Conservation (phyloP, 2,329 filamentous ascomycete species). For the Colletotrichum magnum region DNA sequence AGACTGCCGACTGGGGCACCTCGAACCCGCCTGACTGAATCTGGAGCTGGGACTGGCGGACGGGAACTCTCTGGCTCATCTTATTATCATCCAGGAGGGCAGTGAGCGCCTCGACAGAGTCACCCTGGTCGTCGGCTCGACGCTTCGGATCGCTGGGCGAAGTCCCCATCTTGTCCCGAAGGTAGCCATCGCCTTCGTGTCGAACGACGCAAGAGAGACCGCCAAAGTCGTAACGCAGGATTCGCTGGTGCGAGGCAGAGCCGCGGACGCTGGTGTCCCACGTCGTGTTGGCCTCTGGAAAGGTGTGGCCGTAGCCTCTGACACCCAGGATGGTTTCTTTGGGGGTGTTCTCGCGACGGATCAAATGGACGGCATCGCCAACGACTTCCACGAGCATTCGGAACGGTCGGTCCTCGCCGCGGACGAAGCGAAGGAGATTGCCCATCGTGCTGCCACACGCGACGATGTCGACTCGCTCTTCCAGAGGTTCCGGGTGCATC, state of each 20-base stretch:
- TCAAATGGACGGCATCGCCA: conserved; percentile 71
- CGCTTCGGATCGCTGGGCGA: neutral
- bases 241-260: conserved; percentile 73
- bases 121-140: neutral
- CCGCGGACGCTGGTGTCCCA: conserved; percentile 69
- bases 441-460: conserved; percentile 74
- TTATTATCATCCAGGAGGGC: neutral
- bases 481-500: conserved; percentile 51
- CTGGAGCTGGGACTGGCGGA: neutral
- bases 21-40: conserved; percentile 43
- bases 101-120: conserved; percentile 4
- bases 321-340: conserved; percentile 69
- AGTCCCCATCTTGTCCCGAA: conserved; percentile 41
- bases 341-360: conserved; percentile 73
- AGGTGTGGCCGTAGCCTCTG: conserved; percentile 74
- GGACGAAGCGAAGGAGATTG: conserved; percentile 71
- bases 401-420: conserved; percentile 62
- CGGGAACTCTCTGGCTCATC: neutral
- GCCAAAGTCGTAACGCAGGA: conserved; percentile 72
- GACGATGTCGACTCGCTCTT: conserved; percentile 64
- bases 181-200: conserved; percentile 72
- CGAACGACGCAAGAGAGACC: conserved; percentile 66
- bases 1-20: conserved; percentile 51
- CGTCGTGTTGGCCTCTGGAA: conserved; percentile 76
- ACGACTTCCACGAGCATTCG: conserved; percentile 71